These are phyloP conservation scores for Apophysomyces ossiformis DNA, from an alignment of 371 early-diverging fungal species.

Conservation along the genomic window DNA sequence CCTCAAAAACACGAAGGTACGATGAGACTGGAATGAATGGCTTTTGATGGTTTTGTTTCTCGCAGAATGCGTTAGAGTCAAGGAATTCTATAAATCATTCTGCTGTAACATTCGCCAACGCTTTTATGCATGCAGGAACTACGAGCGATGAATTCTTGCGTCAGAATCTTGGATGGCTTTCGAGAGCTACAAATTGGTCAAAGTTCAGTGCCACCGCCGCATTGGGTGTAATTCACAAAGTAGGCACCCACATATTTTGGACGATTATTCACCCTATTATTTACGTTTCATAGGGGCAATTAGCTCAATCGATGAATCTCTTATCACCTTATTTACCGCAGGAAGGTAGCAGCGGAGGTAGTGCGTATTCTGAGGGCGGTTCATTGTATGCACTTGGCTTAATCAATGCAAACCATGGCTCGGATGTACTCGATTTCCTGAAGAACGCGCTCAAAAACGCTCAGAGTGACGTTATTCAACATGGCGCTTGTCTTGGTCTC, in stretches of 20 bases:
- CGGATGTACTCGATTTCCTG: slow-evolving; percentile 83
- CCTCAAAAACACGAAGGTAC: slow-evolving; percentile 89
- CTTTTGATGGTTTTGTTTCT: background rate
- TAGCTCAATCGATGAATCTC: slow-evolving; percentile 82
- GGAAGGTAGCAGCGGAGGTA: slow-evolving; percentile 77
- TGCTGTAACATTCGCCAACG: slow-evolving; percentile 97
- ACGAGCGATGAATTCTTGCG: slow-evolving; percentile 98
- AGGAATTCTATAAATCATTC: slow-evolving; percentile 93
- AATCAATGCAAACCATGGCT: slow-evolving; percentile 94
- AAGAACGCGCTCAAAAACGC: slow-evolving; percentile 80
- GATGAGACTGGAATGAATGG: background rate
- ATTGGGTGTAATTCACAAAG: slow-evolving; percentile 99
- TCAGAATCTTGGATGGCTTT: slow-evolving; percentile 97
- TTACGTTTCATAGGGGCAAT: slow-evolving; percentile 71
- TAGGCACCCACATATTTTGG: slow-evolving; percentile 24
- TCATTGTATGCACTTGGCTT: slow-evolving; percentile 98
- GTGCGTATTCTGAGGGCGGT: slow-evolving; percentile 97
- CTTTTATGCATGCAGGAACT: slow-evolving; percentile 98
- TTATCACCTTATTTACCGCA: slow-evolving; percentile 95
- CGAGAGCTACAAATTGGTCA: slow-evolving; percentile 98
- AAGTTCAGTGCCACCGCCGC: slow-evolving; percentile 99
- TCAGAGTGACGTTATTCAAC: slow-evolving; percentile 92
- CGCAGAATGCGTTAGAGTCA: slow-evolving; percentile 82
- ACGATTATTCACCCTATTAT: background rate
- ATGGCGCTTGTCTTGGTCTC: slow-evolving; percentile 97